Evolutionary conservation across 1,284 basidiomycete genomes (phyloP), one percentile per base, ranked within the genome.

Genomic region (Ganoderma sinense): DNA sequence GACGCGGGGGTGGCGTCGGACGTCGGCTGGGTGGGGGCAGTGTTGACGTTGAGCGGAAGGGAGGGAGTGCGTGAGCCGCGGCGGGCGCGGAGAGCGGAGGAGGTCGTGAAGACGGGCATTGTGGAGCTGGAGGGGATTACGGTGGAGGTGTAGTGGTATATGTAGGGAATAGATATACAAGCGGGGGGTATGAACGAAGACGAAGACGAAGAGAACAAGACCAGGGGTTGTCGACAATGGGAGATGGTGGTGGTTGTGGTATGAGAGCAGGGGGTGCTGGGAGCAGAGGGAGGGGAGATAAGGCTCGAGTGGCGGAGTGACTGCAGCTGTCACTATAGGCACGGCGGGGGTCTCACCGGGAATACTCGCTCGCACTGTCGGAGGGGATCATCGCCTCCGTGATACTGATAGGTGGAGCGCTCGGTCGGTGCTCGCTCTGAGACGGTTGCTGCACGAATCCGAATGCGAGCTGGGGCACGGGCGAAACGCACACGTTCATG

Each of bases 61-160:
- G 68, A 64, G 26, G 64, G 41, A 14, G 61, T 45, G 64, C 70
- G 70, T 5, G 72, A 59, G 62, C 64, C 64, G 64, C 72, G 72
- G 60, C 72, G 72, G 55, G 64, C 62, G 67, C 68, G 72, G 66
- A 73, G 68, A 5, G 72, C 48, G 58, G 69, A 55, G 66, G 72
- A 40, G 26, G 70, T 40, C 40, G 65, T 69, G 70, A 70, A 70
- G 23, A 69, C 70, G 59, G 72, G 72, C 72, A 73, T 71, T 67
- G 71, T 70, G 64, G n/a, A 41, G 41, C 45, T 67, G 43, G 39
- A 29, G 29, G 26, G 26, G 26, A 61, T 43, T 62, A 62, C 29
- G 64, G 33, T 66, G 63, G 41, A 20, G 14, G 40, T 40, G 51
- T 36, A 62, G 43, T 39, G 5, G 23, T 64, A 61, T 59, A 61